phyloP scores from a whole-genome alignment of 192 early-diverging fungal genomes.

The Mortierella claussenii region DNA sequence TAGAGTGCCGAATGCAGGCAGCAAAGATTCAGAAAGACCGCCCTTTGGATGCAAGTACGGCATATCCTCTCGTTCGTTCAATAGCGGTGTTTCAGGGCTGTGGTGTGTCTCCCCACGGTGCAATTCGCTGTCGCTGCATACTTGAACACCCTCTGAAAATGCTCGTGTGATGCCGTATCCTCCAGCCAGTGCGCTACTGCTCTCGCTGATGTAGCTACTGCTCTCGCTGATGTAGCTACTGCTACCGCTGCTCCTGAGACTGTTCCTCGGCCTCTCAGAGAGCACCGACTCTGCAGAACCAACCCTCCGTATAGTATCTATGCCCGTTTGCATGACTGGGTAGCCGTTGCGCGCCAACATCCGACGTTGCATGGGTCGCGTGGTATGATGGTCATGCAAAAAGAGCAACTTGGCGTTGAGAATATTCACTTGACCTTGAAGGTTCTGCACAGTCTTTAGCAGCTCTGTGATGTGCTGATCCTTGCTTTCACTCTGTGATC shows the following conservation, averaged over 20 bases:
- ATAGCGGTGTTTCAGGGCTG: not conserved
- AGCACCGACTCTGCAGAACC: too few species aligned
- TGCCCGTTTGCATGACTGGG: constrained; percentile 5
- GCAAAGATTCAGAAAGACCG: not conserved
- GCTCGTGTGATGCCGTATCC: not conserved
- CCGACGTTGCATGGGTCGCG: constrained; percentile 39
- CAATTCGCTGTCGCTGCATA: not conserved
- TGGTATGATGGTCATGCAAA: constrained; percentile 48
- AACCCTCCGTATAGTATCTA: too few species aligned
- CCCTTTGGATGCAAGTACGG: constrained; percentile 20
- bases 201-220: too few species aligned
- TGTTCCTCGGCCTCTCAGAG: not conserved
- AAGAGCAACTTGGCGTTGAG: constrained; percentile 45
- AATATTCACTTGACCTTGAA: constrained; percentile 41
- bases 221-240: not conserved
- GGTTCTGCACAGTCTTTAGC: constrained; percentile 25
- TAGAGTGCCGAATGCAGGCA: not conserved
- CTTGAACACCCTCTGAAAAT: constrained; percentile 11
- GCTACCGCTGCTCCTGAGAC: not conserved
- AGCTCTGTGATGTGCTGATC: constrained; percentile 35
- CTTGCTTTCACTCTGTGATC: constrained; percentile 39
- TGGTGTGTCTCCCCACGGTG: too few species aligned
- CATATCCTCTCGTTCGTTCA: constrained; percentile 27
- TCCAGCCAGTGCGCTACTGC: too few species aligned
- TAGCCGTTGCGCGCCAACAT: constrained; percentile 24